Conservation (phyloP, 768 basidiomycete genomes). For the Russula sp. region DNA sequence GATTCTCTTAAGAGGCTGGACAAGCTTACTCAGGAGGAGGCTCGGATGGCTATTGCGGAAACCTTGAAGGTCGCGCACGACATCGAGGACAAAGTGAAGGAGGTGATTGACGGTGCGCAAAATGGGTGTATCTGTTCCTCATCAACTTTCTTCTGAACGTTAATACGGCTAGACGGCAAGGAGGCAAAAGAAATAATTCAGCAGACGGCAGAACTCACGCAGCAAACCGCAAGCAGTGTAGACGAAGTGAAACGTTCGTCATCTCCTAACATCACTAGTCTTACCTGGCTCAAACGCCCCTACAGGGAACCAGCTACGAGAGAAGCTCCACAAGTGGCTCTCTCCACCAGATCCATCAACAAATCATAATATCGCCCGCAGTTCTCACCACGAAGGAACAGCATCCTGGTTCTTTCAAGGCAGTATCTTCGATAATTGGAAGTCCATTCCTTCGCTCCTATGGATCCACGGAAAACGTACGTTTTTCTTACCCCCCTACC, state of each 20-base stretch:
- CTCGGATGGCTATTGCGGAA: not conserved
- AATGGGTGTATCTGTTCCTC: not conserved
- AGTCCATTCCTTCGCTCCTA: not conserved
- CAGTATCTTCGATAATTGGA: not conserved
- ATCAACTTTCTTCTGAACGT: not conserved
- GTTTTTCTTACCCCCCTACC: not conserved
- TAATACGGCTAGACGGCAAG: not conserved
- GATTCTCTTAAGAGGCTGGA: not conserved
- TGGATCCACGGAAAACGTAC: not conserved
- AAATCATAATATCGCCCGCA: not conserved
- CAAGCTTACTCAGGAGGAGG: not conserved
- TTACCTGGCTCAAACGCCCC: not conserved
- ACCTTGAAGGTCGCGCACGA: no score
- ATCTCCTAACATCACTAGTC: not conserved
- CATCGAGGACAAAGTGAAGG: no score
- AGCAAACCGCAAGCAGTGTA: not conserved
- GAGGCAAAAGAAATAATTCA: not conserved
- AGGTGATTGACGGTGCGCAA: not conserved
- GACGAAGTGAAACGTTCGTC: slow-evolving; percentile 1
- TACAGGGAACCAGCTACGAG: not conserved
- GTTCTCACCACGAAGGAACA: not conserved
- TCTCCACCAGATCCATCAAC: slow-evolving; percentile 2
- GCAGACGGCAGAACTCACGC: not conserved
- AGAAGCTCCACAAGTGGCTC: not conserved
- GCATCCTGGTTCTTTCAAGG: not conserved